Percentiles rank a stretch among this genome's conserved stretches.
Conservation (phyloP, 176 grass and related monocot species). For the Cenchrus purpureus region DNA sequence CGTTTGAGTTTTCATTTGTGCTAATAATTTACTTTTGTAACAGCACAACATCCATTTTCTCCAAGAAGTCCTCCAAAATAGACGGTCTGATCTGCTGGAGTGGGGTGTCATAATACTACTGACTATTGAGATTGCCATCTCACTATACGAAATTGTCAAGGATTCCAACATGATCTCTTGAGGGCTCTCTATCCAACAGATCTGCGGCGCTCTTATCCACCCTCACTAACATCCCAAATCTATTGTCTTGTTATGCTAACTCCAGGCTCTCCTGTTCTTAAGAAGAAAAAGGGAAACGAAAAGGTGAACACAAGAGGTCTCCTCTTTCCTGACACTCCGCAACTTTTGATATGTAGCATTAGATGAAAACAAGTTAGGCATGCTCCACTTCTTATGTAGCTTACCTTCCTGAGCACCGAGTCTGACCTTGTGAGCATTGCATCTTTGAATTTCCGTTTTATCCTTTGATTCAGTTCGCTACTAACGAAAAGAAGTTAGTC, state of each 20-base stretch:
- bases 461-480: conserved; percentile 15
- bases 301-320: background rate
- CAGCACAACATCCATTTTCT: conserved; percentile 98
- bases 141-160: conserved; percentile 78
- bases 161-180: conserved; percentile 72
- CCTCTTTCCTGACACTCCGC: background rate
- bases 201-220: background rate
- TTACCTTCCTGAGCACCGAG: background rate
- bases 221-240: background rate
- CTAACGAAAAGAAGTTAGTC: background rate
- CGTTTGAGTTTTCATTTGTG: background rate
- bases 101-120: conserved; percentile 85
- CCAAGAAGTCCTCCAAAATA: conserved; percentile 95
- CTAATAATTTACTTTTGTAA: conserved; percentile 46
- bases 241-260: background rate
- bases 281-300: background rate
- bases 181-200: conserved; percentile 32
- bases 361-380: conserved; percentile 17
- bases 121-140: conserved; percentile 78
- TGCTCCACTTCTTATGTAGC: background rate
- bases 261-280: background rate
- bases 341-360: conserved; percentile 34
- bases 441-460: conserved; percentile 14
- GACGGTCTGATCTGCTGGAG: conserved; percentile 80
- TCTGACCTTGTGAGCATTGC: background rate